Percentiles rank a stretch among this genome's conserved stretches.
Conservation (phyloP, 305 asterid genomes). For the Nicotiana rustica region DNA sequence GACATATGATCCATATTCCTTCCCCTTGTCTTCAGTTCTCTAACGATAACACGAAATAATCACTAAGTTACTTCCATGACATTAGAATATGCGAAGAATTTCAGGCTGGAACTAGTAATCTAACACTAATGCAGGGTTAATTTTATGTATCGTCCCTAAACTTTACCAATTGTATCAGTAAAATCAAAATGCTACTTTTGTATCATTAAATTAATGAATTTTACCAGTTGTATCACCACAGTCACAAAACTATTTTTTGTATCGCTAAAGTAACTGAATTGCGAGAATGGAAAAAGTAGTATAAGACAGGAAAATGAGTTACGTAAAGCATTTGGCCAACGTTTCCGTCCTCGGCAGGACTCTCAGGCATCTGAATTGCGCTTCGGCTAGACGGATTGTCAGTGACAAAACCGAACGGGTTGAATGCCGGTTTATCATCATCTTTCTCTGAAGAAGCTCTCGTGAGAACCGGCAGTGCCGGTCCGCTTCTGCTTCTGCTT, state of each 20-base stretch:
- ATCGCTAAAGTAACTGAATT: no score
- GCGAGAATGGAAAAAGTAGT: no score
- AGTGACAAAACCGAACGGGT: constrained; percentile 95
- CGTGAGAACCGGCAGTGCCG: constrained; percentile 46
- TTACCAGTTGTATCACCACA: no score
- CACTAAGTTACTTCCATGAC: neutral
- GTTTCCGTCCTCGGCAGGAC: constrained; percentile 97
- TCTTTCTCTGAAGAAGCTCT: constrained; percentile 67
- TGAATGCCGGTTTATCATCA: constrained; percentile 74
- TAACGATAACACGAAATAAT: constrained; percentile 36
- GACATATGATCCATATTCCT: constrained; percentile 72
- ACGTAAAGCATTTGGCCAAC: constrained; percentile 97
- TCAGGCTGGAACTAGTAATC: neutral
- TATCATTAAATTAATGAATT: no score
- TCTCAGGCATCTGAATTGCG: constrained; percentile 93
- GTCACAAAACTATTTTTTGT: no score
- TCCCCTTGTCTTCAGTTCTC: constrained; percentile 92
- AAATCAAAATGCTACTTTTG: no score
- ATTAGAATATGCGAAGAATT: neutral
- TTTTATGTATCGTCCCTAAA: no score
- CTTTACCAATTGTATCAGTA: no score
- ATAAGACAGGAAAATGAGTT: constrained; percentile 31
- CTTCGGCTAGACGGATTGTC: constrained; percentile 89
- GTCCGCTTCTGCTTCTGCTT: constrained; percentile 40
- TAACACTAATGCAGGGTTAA: neutral